These are phyloP conservation scores for Hordeum marinum DNA, from an alignment of 176 grass and related monocot genomes.

Conservation along the genomic window DNA sequence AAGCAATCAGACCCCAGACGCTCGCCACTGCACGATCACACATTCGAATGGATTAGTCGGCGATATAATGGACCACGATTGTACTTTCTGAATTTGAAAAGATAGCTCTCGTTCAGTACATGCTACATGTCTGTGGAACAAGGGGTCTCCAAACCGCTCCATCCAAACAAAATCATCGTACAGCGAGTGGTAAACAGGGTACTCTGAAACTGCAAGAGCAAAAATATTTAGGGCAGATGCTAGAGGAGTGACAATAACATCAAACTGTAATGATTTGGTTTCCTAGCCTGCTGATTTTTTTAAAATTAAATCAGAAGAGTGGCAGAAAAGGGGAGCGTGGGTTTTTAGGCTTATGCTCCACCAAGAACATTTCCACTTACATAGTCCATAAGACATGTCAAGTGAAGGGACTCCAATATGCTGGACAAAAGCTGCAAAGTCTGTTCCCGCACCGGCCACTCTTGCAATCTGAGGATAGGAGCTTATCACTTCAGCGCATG, in stretches of 20 bases:
- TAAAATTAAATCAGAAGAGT: not conserved
- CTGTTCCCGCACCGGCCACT: slow-evolving; percentile 78
- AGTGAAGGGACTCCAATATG: slow-evolving; percentile 78
- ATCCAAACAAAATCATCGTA: slow-evolving; percentile 90
- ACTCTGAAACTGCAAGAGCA: slow-evolving; percentile 40
- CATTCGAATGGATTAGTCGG: not conserved
- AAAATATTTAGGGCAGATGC: slow-evolving; percentile 3
- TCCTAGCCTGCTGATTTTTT: not conserved
- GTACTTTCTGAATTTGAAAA: not conserved
- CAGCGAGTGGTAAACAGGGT: slow-evolving; percentile 82
- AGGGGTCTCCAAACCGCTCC: slow-evolving; percentile 79
- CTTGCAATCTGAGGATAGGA: slow-evolving; percentile 67
- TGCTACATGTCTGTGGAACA: slow-evolving; percentile 86
- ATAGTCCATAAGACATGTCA: slow-evolving; percentile 77
- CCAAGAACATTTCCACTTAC: slow-evolving; percentile 32
- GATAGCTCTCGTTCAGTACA: slow-evolving; percentile 36
- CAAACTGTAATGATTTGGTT: not conserved
- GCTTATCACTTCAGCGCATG: slow-evolving; percentile 18
- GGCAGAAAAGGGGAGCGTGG: too few species aligned
- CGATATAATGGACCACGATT: not conserved
- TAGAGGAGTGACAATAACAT: not conserved
- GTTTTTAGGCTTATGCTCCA: not conserved
- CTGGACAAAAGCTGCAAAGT: slow-evolving; percentile 85
- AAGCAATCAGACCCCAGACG: slow-evolving; percentile 83
- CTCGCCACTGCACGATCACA: slow-evolving; percentile 54